Evolutionary conservation across 306 rosid genomes (phyloP), one percentile per base, ranked within the genome.

Genomic region (Delonix regia): DNA sequence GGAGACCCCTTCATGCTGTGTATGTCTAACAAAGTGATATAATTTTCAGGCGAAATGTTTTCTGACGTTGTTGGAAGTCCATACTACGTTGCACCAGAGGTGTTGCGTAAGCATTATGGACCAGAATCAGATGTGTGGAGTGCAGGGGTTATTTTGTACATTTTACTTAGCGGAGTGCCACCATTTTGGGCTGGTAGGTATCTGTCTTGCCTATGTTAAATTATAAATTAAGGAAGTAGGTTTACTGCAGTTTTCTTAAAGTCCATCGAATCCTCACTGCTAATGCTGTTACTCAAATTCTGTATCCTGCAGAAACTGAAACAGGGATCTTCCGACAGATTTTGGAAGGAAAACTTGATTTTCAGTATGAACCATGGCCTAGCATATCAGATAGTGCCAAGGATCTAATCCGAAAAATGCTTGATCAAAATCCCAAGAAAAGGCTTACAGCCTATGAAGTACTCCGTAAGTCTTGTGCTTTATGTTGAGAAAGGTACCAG

Each of bases 31-130:
- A 33, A 13, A 16, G 27, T 63, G 70, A 61, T 73, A 79, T 60
- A 15, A n/a, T 60, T 65, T 79, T 76, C 84, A 89, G 93, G 90
- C 42, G 89, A 89, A 69, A 78, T 75, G 18, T 89, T 89, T 78
- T 78, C 66, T 64, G 93, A 86, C 56, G 89, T 89, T 75, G 90
- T 89, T 52, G 93, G 90, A 74, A 86, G 93, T 76, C 93, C 93
- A 62, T 89, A 83, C 69, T 89, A 89, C 81, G 90, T 89, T 45
- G 90, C 93, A 56, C 93, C 93, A n/a, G 90, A 89, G 75, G 93
- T 89, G 64, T 84, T 89, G 86, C 83, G 88, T 73, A 89, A 89
- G 78, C 84, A 6, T 39, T 89, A 89, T 76, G 93, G 93, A 59
- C 90, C 83, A 2, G 90, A 89, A 83, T 71, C 87, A 10, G 93